Evolutionary conservation across 2,329 filamentous ascomycete species (phyloP), one percentile per base, ranked within the genome.

Genomic region (Grosmannia huntii): DNA sequence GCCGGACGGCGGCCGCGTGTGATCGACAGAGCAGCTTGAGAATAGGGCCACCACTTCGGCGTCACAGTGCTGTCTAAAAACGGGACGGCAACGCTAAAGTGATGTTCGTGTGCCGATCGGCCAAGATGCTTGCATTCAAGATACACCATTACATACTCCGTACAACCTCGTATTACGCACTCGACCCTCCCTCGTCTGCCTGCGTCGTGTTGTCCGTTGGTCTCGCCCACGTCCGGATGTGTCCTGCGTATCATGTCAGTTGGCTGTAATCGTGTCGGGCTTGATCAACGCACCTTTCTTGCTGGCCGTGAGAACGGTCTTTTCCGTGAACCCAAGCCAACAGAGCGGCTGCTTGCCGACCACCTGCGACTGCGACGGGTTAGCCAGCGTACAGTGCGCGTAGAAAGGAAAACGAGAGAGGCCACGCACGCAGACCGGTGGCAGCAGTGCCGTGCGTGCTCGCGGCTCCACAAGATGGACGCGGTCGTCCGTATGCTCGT

Each of bases 291-390:
- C 76, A 95, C 92, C 92, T 73, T 85, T 88, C 68, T 90, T 87
- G 73, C 90, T 96, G 64, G 89, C 90, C 41, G 90, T 96, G 67
- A 97, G 85, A 64, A 99, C 96, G 62, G 87, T 87, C 66, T 95
- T 86, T 69, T 96, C 87, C 57, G 92, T 91, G 66, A 99, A 99
- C n/a, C 85, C 88, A 46, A 99, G 73, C 86, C 91, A 96, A 69
- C 84, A 89, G 52, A 95, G 76, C 57, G 91, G 90, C 71, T 97
- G 90, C 61, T 85, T 83, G 69, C 96, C 90, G 41, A 96, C 83
- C 14, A 81, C 76, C 71, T 96, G 96, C 53, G 87, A 89, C 76
- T 91, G 50, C 9, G 6, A 10, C 1, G 5, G 33, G 28, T 36
- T 21, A 21, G 56, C 49, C 31, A 54, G 56, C 11, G 9, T 23